These are phyloP conservation scores for Salix exigua DNA, from an alignment of 345 rosid species.

Conservation along the genomic window DNA sequence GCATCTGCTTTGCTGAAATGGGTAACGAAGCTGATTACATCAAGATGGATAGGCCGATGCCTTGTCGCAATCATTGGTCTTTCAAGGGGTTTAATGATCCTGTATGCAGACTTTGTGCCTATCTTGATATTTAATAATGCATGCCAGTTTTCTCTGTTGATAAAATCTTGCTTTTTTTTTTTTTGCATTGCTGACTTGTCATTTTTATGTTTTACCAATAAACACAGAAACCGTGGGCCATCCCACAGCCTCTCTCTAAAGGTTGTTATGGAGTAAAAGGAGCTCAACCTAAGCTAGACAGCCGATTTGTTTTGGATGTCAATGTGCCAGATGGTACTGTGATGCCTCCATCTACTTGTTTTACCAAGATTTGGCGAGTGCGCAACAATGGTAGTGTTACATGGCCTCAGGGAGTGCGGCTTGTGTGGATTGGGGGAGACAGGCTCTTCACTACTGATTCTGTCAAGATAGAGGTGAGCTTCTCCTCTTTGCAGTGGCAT, in stretches of 20 bases:
- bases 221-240: conserved; percentile 31
- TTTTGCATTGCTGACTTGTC: not conserved
- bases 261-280: conserved; percentile 28
- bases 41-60: conserved; percentile 62
- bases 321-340: conserved; percentile 77
- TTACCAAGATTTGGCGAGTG: conserved; percentile 94
- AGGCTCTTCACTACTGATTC: conserved; percentile 36
- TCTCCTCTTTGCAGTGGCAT: not conserved
- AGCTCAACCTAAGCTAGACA: conserved; percentile 52
- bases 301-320: conserved; percentile 79
- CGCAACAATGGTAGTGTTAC: conserved; percentile 63
- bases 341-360: conserved; percentile 66
- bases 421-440: conserved; percentile 85
- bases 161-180: not conserved
- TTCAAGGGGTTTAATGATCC: conserved; percentile 32
- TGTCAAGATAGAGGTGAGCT: conserved; percentile 56
- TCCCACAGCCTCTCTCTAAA: conserved; percentile 20
- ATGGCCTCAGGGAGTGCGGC: conserved; percentile 62
- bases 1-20: conserved; percentile 65
- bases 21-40: conserved; percentile 65
- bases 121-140: not conserved
- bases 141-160: not conserved
- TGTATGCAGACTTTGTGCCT: conserved; percentile 28
- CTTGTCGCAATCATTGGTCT: conserved; percentile 23
- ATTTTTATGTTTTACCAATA: not conserved